These are phyloP conservation scores for Podila epigama DNA, from an alignment of 192 early-diverging fungal genomes.

Conservation along the genomic window DNA sequence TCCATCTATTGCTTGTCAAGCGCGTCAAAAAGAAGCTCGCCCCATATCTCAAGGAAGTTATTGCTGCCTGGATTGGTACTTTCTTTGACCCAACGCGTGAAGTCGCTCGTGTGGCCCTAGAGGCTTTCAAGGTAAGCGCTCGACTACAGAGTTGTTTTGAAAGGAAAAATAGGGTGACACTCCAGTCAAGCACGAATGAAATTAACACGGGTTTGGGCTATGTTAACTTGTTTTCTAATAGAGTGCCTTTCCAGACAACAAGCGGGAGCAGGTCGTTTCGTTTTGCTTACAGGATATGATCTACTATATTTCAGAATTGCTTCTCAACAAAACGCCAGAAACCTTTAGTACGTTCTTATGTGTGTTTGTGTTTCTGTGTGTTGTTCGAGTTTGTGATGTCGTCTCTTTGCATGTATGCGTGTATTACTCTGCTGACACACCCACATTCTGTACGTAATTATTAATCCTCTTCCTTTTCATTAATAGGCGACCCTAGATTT, in stretches of 20 bases:
- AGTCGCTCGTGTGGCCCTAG: constrained; percentile 65
- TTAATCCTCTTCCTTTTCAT: neutral
- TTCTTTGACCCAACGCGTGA: constrained; percentile 87
- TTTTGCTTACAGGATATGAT: constrained; percentile 83
- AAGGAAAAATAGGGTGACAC: too few relatives aligned
- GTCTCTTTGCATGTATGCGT: too few relatives aligned
- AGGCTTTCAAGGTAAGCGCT: constrained; percentile 70
- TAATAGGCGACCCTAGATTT: constrained; percentile 73
- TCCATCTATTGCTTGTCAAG: constrained; percentile 74
- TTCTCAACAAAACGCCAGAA: constrained; percentile 81
- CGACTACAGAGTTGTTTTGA: neutral
- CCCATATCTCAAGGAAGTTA: constrained; percentile 79
- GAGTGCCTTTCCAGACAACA: constrained; percentile 82
- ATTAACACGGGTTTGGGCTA: neutral
- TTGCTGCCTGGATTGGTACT: constrained; percentile 84
- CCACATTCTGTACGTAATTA: too few relatives aligned
- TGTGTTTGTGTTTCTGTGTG: too few relatives aligned
- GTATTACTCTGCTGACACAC: too few relatives aligned
- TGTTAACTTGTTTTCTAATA: constrained; percentile 24
- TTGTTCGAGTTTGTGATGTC: too few relatives aligned
- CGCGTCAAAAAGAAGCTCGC: constrained; percentile 79
- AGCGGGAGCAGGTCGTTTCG: constrained; percentile 74
- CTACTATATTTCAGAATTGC: constrained; percentile 68
- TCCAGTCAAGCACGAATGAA: too few relatives aligned
- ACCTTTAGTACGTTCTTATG: constrained; percentile 82